Evolutionary conservation across 805 yeast genomes (phyloP), one percentile per base, ranked within the genome.

Genomic region (Torulaspora indica): DNA sequence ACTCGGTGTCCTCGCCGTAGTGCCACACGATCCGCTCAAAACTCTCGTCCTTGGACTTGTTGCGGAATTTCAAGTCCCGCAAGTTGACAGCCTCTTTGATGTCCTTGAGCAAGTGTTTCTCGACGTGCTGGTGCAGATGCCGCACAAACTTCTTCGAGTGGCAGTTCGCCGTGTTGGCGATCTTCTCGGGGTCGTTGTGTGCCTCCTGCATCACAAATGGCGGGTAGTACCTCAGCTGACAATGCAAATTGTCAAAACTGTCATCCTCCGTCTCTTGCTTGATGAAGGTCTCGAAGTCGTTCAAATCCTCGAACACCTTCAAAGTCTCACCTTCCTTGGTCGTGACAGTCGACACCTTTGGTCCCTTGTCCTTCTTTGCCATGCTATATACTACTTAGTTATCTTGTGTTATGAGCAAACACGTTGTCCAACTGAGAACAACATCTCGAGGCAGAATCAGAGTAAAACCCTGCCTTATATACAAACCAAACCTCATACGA

Each of bases 231-330:
- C 70, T 71, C 48, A 83, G 68, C 49, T 77, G 81, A 29, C 85
- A 85, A 58, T 82, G 84, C 52, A 81, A 68, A 55, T 79, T 75
- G 58, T 79, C 85, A 53, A 76, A 80, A 47, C 84, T 90, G 49
- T 82, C 80, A 62, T 83, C 90, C 75, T 85, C 82, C 3, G 84
- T 77, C 58, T 82, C 90, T 59, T 81, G 85, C 57, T 79, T 74
- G 47, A 84, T 69, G 61, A 71, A 84, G 20, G 73, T 70, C 58
- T 81, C 87, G 57, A 84, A 84, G 13, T 77, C 72, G 14, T 70
- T 70, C 48, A 84, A 65, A 41, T 77, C 82, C 37, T 84, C 90
- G 64, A 84, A 84, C 27, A 68, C 68, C 31, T 64, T 61, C 24
- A 59, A 23, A 14, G 54, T 51, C 34, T 61, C 66, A 42, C 66